Percentiles rank a stretch among this genome's conserved stretches.
Conservation (phyloP, 2,329 filamentous ascomycete genomes). For the Paracorniculantispora psalliotae region DNA sequence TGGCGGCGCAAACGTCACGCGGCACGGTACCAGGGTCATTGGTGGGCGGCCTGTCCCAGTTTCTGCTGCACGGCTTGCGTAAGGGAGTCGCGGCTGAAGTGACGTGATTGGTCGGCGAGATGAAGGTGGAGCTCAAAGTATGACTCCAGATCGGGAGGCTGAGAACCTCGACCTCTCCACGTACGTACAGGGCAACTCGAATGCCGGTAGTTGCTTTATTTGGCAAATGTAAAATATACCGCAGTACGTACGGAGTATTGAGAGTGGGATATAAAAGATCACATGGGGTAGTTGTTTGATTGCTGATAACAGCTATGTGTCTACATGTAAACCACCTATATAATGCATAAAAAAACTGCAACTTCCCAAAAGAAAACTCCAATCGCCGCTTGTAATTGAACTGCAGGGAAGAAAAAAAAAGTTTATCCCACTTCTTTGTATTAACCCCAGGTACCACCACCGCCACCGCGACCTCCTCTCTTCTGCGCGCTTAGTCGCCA, state of each 20-base stretch:
- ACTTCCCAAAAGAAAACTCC: neutral
- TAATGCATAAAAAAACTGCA: neutral
- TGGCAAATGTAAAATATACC: no score
- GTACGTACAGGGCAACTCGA: no score
- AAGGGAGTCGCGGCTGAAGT: neutral
- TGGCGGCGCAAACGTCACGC: constrained; percentile 3
- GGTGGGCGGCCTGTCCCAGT: neutral
- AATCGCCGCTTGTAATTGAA: neutral
- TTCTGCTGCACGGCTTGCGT: neutral
- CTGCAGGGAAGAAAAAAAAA: neutral
- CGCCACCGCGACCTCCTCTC: constrained; percentile 74
- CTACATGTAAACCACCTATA: neutral
- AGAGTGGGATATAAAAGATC: no score
- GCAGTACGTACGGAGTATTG: no score
- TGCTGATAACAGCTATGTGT: neutral
- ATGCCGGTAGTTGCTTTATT: no score
- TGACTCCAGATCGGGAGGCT: neutral
- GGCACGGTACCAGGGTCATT: neutral
- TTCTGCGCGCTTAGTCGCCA: constrained; percentile 90
- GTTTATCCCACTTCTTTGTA: no score
- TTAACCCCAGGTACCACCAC: constrained; percentile 88
- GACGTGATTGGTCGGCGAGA: neutral
- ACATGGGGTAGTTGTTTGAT: neutral
- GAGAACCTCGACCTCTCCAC: neutral
- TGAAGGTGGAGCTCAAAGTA: neutral